Evolutionary conservation across 2,329 filamentous ascomycete genomes (phyloP), one percentile per base, ranked within the genome.

Genomic region (Plectosphaerella cucumerina): DNA sequence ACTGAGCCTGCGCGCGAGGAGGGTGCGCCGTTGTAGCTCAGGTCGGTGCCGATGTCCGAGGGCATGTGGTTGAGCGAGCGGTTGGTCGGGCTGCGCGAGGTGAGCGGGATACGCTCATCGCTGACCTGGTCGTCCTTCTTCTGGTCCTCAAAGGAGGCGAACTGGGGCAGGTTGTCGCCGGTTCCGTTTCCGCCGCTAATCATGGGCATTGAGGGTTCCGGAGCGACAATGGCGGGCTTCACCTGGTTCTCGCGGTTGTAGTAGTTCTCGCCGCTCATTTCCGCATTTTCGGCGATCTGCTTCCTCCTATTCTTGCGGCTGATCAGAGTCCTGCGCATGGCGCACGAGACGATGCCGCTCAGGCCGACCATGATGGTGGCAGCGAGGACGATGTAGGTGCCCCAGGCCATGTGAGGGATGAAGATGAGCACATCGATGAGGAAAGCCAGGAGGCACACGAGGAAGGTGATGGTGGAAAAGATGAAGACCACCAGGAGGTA

Each of bases 221-320:
- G 70, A 31, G 71, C 65, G 2, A 70, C 66, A 8, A 70, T 66
- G 37, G 69, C 61, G 34, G 75, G 64, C 54, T 83, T 78, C 47
- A 74, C 70, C 54, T 82, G 77, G 35, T 74, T 78, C 68, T 87
- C 82, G 53, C 86, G 80, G 61, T 86, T 87, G 70, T 95, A 97
- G 66, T 87, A 97, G 64, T 92, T 94, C 62, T 94, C 85, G 23
- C 93, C 93, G 65, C 89, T 97, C 92, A 97, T 97, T 66, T 97
- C 92, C 8, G 92, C 90, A 65, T 97, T 96, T 68, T 95, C 89
- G 3, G 85, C 90, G 64, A 97, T 95, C 44, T 90, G 84, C 74
- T 86, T 90, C 77, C 94, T 92, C 55, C 92, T 82, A n/a, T 92
- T 89, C 73, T 97, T 97, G 60, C 93, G 84, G 68, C 89, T 89